A percentile compares a stretch with the other conserved stretches of the same genome.
phyloP scores from a whole-genome alignment of 495 filamentous ascomycete genomes.

The Penicillium bovifimosum region DNA sequence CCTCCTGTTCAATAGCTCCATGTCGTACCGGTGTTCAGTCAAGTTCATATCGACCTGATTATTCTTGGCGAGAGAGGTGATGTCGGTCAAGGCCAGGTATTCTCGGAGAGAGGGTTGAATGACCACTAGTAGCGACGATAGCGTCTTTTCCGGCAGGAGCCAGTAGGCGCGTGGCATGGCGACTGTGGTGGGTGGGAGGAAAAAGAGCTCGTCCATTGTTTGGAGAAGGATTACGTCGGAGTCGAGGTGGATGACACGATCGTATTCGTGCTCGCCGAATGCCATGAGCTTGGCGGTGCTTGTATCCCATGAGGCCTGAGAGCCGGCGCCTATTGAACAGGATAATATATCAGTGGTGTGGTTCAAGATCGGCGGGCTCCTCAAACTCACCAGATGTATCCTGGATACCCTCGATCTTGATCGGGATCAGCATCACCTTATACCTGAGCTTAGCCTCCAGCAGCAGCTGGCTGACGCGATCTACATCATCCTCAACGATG shows the following conservation, averaged over 20 bases:
- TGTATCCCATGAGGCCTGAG: slow-evolving; percentile 50
- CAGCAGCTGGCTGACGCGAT: slow-evolving; percentile 51
- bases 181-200: slow-evolving; percentile 53
- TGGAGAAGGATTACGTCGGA: slow-evolving; percentile 60
- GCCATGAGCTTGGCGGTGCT: slow-evolving; percentile 65
- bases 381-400: slow-evolving; percentile 31
- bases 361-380: neutral
- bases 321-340: slow-evolving; percentile 9
- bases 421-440: slow-evolving; percentile 54
- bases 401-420: slow-evolving; percentile 48
- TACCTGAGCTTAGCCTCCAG: slow-evolving; percentile 56
- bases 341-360: neutral
- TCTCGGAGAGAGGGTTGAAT: slow-evolving; percentile 55
- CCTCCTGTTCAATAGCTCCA: slow-evolving; percentile 71
- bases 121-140: slow-evolving; percentile 61
- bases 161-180: slow-evolving; percentile 71
- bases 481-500: slow-evolving; percentile 29
- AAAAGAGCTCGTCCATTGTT: slow-evolving; percentile 68
- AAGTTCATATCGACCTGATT: slow-evolving; percentile 30
- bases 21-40: slow-evolving; percentile 51
- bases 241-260: slow-evolving; percentile 63
- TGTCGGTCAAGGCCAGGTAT: slow-evolving; percentile 48
- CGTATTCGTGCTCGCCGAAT: slow-evolving; percentile 64
- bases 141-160: slow-evolving; percentile 49
- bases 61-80: slow-evolving; percentile 21